Base-by-base conservation (phyloP, 2,329 filamentous ascomycete genomes). In the Sporothrix luriei region DNA sequence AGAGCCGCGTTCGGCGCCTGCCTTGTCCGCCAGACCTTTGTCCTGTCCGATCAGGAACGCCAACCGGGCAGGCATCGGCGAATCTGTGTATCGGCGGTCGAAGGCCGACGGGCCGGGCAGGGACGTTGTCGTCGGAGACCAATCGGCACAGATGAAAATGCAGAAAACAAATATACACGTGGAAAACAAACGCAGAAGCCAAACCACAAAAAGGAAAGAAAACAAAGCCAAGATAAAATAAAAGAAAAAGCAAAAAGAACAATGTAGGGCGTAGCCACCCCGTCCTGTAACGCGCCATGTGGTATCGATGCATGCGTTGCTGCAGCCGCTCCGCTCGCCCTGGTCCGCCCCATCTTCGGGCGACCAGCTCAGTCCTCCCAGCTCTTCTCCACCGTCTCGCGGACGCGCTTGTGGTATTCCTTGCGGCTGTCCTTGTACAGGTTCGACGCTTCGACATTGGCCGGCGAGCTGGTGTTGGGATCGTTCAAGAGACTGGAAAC, bases 341-440 rank as follows among this genome's bases (percentile, higher is more conserved):
- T 19, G 6, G 3, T 38, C 48, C 46, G 26, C n/a, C 19, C 21
- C 26, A 4, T 19, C 46, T 21, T 7, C 29, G 55, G 16, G 21
- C 61, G 3, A 3, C 6, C 24, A 9, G 26, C n/a, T 71, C 61
- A 97, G 77, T 97, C 94, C 73, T 98, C 95, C 95, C 95, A 99
- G 83, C 94, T 98, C 87, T 97, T 98, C 84, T 99, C 95, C 19
- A 99, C 95, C 0, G 94, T 97, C 83, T 98, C 95, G 62, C 93
- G 86, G 55, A 99, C 95, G 21, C 94, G 86, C 84, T 99, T 99
- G 33, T 90, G 92, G 78, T 99, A 99, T 78, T 99, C 95, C 79
- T 94, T 93, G 73, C 94, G 88, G 80, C 98, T 98, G 78, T 99
- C 95, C 79, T 98, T 98, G 85, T 98, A 99, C 10, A 98, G 84